Evolutionary conservation across 768 basidiomycete genomes (phyloP).

Genomic region (Leccinum subgranulosum): DNA sequence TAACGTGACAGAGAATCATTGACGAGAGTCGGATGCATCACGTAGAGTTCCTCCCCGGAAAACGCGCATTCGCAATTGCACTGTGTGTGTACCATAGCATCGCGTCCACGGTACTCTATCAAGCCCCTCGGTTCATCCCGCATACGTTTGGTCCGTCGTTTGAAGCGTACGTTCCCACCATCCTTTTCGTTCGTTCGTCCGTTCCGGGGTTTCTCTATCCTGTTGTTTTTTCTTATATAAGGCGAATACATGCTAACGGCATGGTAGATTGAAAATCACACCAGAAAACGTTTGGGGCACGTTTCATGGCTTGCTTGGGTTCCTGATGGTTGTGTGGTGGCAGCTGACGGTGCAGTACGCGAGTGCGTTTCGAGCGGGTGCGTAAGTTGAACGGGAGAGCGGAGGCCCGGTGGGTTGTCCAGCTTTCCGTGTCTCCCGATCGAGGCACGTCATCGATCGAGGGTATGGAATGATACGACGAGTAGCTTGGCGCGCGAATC

Average conservation of each 20-base stretch:
- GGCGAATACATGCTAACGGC: neutral
- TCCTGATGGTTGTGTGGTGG: slow-evolving; percentile 81
- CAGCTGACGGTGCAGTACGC: slow-evolving; percentile 63
- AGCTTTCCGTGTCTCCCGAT: neutral
- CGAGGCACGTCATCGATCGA: neutral
- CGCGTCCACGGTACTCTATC: slow-evolving; percentile 69
- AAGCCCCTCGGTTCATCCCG: slow-evolving; percentile 79
- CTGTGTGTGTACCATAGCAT: slow-evolving; percentile 75
- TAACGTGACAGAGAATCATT: neutral
- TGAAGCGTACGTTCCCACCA: slow-evolving; percentile 50
- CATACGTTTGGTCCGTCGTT: slow-evolving; percentile 57
- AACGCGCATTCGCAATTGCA: slow-evolving; percentile 75
- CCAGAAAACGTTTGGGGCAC: slow-evolving; percentile 75
- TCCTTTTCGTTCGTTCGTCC: neutral
- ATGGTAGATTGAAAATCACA: slow-evolving; percentile 43
- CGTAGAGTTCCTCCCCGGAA: slow-evolving; percentile 79
- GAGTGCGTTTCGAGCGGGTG: slow-evolving; percentile 33
- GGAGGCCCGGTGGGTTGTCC: neutral
- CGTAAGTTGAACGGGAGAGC: neutral
- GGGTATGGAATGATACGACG: neutral
- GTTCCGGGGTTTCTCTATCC: neutral
- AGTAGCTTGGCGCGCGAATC: neutral
- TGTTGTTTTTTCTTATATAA: too few species aligned
- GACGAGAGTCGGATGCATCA: neutral
- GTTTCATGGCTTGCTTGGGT: slow-evolving; percentile 65